Evolutionary conservation across 225 moss, liverwort and hornwort genomes (phyloP).

Genomic region (Marchantia paleacea): DNA sequence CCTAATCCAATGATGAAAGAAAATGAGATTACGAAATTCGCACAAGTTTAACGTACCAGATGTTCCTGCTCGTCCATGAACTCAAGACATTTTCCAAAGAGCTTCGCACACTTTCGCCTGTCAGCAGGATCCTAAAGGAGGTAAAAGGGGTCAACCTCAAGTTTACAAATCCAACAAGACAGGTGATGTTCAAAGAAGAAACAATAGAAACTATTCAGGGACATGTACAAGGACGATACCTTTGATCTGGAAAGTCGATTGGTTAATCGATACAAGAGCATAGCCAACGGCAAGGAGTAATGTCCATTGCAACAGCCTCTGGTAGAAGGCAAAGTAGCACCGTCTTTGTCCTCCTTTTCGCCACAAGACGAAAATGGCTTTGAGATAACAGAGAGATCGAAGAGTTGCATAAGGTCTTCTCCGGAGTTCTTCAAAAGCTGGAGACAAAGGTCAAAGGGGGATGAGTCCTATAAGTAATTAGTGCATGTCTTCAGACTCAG

Average conservation of each 20-base stretch:
- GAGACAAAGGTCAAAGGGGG: not conserved
- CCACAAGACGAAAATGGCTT: conserved; percentile 71
- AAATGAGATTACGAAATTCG: not conserved
- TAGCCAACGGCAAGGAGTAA: conserved; percentile 89
- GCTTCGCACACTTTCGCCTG: conserved; percentile 80
- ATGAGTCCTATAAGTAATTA: not conserved
- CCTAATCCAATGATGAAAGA: too few species aligned
- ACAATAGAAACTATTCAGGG: not conserved
- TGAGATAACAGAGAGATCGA: conserved; percentile 84
- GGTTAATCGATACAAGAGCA: conserved; percentile 95
- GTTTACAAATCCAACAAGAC: conserved; percentile 4
- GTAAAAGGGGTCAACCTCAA: not conserved
- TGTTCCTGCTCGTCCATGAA: conserved; percentile 99
- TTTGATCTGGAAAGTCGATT: conserved; percentile 87
- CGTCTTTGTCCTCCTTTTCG: conserved; percentile 59
- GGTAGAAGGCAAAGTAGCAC: conserved; percentile 67
- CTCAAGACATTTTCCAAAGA: conserved; percentile 92
- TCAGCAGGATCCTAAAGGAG: conserved; percentile 71
- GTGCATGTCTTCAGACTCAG: not conserved
- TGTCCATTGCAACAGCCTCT: conserved; percentile 76
- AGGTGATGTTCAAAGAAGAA: not conserved
- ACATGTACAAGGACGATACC: conserved; percentile 34
- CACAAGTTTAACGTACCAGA: conserved; percentile 47
- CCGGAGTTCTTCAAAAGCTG: conserved; percentile 98
- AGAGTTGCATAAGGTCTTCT: conserved; percentile 96